A percentile compares a stretch with the other conserved stretches of the same genome.
Evolutionary conservation across 257 asterid genomes (phyloP).

Genomic region (Agastache rugosa): DNA sequence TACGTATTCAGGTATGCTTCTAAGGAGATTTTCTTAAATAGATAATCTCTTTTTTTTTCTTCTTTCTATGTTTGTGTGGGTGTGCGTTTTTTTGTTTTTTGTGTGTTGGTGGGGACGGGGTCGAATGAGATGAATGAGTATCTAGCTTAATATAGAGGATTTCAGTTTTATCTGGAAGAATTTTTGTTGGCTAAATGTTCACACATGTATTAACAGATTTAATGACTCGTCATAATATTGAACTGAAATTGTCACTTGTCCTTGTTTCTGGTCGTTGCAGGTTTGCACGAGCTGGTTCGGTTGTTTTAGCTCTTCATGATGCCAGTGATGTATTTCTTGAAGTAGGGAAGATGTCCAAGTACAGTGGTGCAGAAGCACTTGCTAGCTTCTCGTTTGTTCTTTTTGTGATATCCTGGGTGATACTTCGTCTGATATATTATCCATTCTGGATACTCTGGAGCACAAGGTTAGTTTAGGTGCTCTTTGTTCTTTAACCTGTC

Average conservation of each 20-base stretch:
- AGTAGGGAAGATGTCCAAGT: constrained; percentile 98
- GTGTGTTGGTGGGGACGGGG: too few relatives aligned
- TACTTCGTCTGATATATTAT: constrained; percentile 88
- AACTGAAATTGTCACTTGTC: background rate
- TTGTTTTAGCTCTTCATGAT: constrained; percentile 95
- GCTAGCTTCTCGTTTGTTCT: constrained; percentile 91
- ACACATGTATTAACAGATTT: background rate
- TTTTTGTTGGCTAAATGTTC: background rate
- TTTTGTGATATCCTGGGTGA: constrained; percentile 89
- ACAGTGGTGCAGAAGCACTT: constrained; percentile 83
- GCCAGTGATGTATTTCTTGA: constrained; percentile 97
- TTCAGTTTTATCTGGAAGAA: constrained; percentile 11
- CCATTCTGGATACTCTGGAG: constrained; percentile 99
- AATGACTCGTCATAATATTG: background rate
- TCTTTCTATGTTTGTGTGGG: background rate
- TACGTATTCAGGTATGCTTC: constrained; percentile 73
- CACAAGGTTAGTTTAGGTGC: constrained; percentile 67
- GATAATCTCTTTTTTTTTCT: background rate
- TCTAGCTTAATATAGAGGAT: constrained; percentile 23
- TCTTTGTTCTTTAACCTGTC: background rate
- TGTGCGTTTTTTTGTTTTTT: background rate
- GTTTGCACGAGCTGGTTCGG: constrained; percentile 94
- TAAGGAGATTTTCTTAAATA: constrained; percentile 11
- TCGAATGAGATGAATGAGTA: background rate
- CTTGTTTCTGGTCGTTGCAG: constrained; percentile 49